These are phyloP conservation scores for Dalbergia cochinchinensis DNA, from an alignment of 306 rosid genomes.

Conservation along the genomic window DNA sequence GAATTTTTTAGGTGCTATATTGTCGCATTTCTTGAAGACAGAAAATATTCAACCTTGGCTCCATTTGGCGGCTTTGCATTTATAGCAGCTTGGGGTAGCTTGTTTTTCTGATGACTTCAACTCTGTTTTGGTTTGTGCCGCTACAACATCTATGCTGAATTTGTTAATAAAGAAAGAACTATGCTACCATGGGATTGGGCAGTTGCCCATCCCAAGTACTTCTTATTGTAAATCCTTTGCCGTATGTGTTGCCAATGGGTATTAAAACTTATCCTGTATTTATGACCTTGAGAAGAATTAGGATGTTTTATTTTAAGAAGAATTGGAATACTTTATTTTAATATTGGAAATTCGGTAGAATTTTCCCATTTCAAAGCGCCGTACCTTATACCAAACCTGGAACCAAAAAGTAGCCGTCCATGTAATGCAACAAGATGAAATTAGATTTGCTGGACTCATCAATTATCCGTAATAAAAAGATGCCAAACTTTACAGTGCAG, in stretches of 20 bases:
- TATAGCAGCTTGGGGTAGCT: constrained; percentile 94
- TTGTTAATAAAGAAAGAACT: constrained; percentile 15
- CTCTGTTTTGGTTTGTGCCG: constrained; percentile 11
- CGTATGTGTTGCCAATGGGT: constrained; percentile 1
- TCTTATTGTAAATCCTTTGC: constrained; percentile 12
- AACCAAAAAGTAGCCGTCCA: too few species aligned
- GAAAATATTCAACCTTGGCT: constrained; percentile 76
- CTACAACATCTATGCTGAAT: constrained; percentile 1
- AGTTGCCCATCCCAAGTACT: background rate
- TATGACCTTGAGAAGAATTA: too few species aligned
- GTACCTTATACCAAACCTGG: too few species aligned
- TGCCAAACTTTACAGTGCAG: background rate
- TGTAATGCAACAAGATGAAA: background rate
- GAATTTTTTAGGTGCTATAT: constrained; percentile 73
- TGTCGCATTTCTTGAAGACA: constrained; percentile 83
- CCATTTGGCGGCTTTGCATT: constrained; percentile 95
- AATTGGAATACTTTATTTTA: too few species aligned
- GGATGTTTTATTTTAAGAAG: too few species aligned
- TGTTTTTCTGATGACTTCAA: constrained; percentile 65
- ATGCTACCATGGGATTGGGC: background rate
- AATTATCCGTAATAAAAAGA: too few species aligned
- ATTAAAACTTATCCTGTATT: background rate
- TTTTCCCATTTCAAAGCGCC: too few species aligned
- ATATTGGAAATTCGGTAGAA: too few species aligned
- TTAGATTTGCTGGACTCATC: background rate